A percentile compares a stretch with the other conserved stretches of the same genome.
Conservation (phyloP, 2,329 filamentous ascomycete species). For the Fusarium gaditjirri region DNA sequence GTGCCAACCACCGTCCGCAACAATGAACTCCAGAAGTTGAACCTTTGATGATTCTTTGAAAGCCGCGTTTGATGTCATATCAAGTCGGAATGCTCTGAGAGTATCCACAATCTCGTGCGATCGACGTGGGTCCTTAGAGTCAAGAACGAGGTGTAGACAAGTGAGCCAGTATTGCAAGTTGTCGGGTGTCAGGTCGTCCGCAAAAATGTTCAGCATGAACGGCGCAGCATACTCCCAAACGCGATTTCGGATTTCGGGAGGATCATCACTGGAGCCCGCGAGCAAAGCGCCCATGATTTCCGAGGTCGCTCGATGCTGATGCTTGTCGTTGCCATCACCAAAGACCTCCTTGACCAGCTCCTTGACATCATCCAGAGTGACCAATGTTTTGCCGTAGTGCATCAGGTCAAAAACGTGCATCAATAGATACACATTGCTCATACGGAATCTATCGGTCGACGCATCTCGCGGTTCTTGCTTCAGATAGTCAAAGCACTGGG, state of each 20-base stretch:
- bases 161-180: slow-evolving; percentile 96
- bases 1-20: slow-evolving; percentile 93
- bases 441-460: slow-evolving; percentile 85
- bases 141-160: slow-evolving; percentile 88
- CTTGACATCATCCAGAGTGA: slow-evolving; percentile 88
- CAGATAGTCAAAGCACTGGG: slow-evolving; percentile 88
- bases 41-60: slow-evolving; percentile 99
- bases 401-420: slow-evolving; percentile 92
- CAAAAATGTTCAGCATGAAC: slow-evolving; percentile 84
- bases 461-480: slow-evolving; percentile 94
- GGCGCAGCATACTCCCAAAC: slow-evolving; percentile 94
- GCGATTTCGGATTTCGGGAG: slow-evolving; percentile 75
- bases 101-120: slow-evolving; percentile 87
- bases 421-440: slow-evolving; percentile 86
- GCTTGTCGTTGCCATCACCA: slow-evolving; percentile 94
- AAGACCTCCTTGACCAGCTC: slow-evolving; percentile 81
- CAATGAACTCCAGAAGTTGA: slow-evolving; percentile 85
- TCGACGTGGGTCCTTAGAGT: slow-evolving; percentile 88
- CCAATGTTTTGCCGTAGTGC: slow-evolving; percentile 79
- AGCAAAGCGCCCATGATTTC: slow-evolving; percentile 92
- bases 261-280: slow-evolving; percentile 81
- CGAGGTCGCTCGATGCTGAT: slow-evolving; percentile 94
- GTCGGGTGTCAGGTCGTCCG: slow-evolving; percentile 93
- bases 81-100: slow-evolving; percentile 85
- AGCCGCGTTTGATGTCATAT: slow-evolving; percentile 94